Evolutionary conservation across 1,139 yeast species (phyloP), one percentile per base, ranked within the genome.

Genomic region (Komagataea norvegica): DNA sequence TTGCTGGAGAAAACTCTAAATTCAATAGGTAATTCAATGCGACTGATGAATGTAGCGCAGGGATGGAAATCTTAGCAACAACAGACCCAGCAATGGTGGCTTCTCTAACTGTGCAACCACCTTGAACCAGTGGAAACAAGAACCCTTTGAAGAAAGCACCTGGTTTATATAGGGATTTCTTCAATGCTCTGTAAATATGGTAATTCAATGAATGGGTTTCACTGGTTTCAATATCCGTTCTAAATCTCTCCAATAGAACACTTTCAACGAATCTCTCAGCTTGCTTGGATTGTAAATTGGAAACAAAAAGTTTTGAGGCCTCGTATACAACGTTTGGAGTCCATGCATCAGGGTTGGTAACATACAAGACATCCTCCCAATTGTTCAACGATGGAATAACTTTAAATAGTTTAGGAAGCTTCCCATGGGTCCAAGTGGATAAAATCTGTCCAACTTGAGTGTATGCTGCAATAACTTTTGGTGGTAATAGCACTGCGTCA

Each of bases 101-200:
- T 60, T 91, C 99, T 56, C 95, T 77, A 14, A 86, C 81, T 8
- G 95, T 72, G 62, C 97, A 89, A 43, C 79, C 81, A 13, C 79
- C 74, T 55, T 85, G 94, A 21, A 87, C 85, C 42, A 91, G 68
- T 11, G 97, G 97, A 57, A 91, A 85, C 43, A 91, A 67, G 55
- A 91, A 89, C 1, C 98, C 99, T 62, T 88, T 89, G 72, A 91
- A 91, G 55, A 89, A 93, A 13, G 98, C 98, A 41, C 94, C 91
- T 19, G 99, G 98, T 62, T 91, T 93, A 68, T 91, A 91, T 39
- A 93, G 72, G 1, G 96, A 77, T 64, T 93, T 93, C 61, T 89
- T 89, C 51, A 91, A 67, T 1, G 98, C 80, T 56, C 96, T 77
- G 62, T 91, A 91, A 34, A 91, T 70, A 59, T 91, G 99, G 59